Base-by-base conservation (phyloP, 306 rosid species). In the Mimosa bimucronata region DNA sequence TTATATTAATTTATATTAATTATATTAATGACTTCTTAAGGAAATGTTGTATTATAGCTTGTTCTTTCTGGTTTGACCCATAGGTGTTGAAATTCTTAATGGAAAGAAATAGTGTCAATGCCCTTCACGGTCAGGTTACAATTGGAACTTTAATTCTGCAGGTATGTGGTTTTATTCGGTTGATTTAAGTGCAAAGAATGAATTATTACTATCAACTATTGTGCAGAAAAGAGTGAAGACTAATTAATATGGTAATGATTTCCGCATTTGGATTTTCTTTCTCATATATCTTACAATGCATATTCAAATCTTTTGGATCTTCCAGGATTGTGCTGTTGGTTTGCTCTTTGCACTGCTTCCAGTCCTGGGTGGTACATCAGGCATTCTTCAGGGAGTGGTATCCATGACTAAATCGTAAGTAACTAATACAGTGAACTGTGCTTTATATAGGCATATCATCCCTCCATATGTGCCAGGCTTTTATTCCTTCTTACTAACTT, bases 311-410 rank as follows among this genome's bases (percentile, higher is more conserved):
- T n/a, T 1, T 60, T 81, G 80, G 76, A 53, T 95, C 96, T 80
- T 77, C 78, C 90, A 95, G 98, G 99, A 95, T 75, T 91, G 98
- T 88, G 96, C 99, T 38, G 97, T 95, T 68, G 99, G 99, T 75
- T 88, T 95, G 91, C 93, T 95, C 75, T 95, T 95, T 90, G 98
- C 99, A 9, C 77, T 95, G 89, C 92, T 95, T 85, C 99, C 99
- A 9, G 88, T 95, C 81, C 89, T 93, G 37, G 99, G 97, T 71
- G 99, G 97, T 61, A 91, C 96, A 62, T 93, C 98, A 58, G 99
- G 99, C 50, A 88, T 95, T 83, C 90, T 95, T 83, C 93, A 93
- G 76, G 99, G 99, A 86, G 88, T 95, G 58, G 83, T 93, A 77
- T 82, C 68, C 87, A 93, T 95, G 98, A 87, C 88, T 72, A 91